phyloP scores from a whole-genome alignment of 805 yeast species.

The Brettanomyces sp. region DNA sequence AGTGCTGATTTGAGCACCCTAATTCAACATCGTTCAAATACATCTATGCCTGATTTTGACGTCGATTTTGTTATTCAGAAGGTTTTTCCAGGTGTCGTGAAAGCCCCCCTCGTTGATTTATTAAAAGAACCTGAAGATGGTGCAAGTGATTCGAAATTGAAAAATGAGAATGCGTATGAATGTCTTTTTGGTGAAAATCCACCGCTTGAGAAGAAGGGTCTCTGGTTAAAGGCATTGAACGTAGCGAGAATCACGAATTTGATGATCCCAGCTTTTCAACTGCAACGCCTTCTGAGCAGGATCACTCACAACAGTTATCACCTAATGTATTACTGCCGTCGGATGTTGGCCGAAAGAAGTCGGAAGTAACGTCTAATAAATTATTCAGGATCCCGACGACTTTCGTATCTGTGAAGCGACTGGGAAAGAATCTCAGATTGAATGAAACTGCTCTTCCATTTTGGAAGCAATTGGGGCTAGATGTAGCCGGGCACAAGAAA shows the following conservation, averaged over 20 bases:
- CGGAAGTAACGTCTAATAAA: slow-evolving; percentile 8
- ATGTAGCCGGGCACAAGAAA: slow-evolving; percentile 42
- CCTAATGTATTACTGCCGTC: neutral
- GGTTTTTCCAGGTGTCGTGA: slow-evolving; percentile 20
- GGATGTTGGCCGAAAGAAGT: slow-evolving; percentile 1
- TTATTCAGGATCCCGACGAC: slow-evolving; percentile 30
- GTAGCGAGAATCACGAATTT: slow-evolving; percentile 14
- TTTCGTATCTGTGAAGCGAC: slow-evolving; percentile 24
- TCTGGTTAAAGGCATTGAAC: neutral
- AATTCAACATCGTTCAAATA: slow-evolving; percentile 13
- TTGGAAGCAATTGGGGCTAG: slow-evolving; percentile 51
- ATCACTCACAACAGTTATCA: slow-evolving; percentile 1
- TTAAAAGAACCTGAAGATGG: slow-evolving; percentile 11
- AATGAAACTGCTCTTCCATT: slow-evolving; percentile 40
- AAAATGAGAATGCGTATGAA: slow-evolving; percentile 14
- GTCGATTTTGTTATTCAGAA: slow-evolving; percentile 15
- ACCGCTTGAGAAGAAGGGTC: neutral
- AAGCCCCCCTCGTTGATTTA: slow-evolving; percentile 16
- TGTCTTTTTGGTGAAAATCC: slow-evolving; percentile 14
- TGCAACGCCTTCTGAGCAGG: slow-evolving; percentile 18
- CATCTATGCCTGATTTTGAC: slow-evolving; percentile 11
- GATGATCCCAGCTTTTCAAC: slow-evolving; percentile 31
- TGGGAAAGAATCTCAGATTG: slow-evolving; percentile 32
- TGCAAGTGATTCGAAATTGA: neutral
- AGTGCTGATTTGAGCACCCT: slow-evolving; percentile 3